phyloP scores from a whole-genome alignment of 2,329 filamentous ascomycete genomes.

The Conoideocrella luteorostrata region DNA sequence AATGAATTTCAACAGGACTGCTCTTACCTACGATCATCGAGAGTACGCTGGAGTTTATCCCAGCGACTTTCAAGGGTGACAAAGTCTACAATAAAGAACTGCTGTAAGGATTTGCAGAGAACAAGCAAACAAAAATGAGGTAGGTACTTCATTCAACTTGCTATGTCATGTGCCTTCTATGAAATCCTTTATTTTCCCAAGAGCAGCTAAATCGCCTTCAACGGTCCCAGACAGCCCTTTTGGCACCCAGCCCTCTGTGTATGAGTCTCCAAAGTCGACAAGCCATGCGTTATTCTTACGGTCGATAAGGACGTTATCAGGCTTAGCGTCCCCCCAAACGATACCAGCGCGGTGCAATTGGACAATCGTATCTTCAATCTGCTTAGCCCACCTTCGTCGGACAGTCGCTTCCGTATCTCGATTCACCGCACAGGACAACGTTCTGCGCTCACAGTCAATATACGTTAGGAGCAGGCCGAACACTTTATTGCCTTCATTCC shows the following conservation, averaged over 20 bases:
- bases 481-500: constrained; percentile 3
- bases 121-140: too few relatives aligned
- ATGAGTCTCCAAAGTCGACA: constrained; percentile 25
- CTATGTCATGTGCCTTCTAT: too few relatives aligned
- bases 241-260: constrained; percentile 23
- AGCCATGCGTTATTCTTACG: constrained; percentile 21
- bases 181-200: too few relatives aligned
- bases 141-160: too few relatives aligned
- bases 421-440: constrained; percentile 7
- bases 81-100: too few relatives aligned
- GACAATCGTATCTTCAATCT: constrained; percentile 13
- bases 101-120: too few relatives aligned
- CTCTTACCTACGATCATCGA: too few relatives aligned
- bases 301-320: constrained; percentile 24
- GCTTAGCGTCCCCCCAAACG: constrained; percentile 24
- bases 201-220: constrained; percentile 12
- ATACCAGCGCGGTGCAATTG: constrained; percentile 15
- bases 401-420: not conserved
- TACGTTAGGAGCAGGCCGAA: constrained; percentile 15
- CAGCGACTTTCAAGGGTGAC: too few relatives aligned
- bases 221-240: constrained; percentile 16
- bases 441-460: constrained; percentile 9
- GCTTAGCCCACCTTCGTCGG: constrained; percentile 10
- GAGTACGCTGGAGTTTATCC: too few relatives aligned
- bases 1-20: too few relatives aligned